Base-by-base conservation (phyloP, 176 grass and related monocot species). In the Ananas comosus region DNA sequence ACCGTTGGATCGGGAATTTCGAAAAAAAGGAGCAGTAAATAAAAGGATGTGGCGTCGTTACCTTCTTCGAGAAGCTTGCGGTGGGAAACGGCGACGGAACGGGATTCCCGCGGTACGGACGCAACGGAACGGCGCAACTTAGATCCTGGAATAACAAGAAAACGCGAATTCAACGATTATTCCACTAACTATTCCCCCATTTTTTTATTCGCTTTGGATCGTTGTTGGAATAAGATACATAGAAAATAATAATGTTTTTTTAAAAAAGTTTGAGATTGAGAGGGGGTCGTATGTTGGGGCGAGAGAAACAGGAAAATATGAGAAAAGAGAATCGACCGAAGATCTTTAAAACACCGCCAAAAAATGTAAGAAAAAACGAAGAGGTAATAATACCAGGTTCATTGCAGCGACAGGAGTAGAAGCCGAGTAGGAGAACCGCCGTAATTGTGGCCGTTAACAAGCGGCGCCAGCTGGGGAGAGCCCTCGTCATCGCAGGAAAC, bases 41-140 rank as follows among this genome's bases (percentile, higher is more conserved):
- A 61, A 22, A 22, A 10, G 25, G 24, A 47, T 16, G 17, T 48
- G 27, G 10, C 9, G 28, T 67, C 33, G 16, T 13, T 67, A 67
- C 65, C 65, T 67, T 67, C 29, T 19, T 19, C 27, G 9, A 67
- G 65, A 67, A 67, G 65, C 65, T 67, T 67, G 27, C 33, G 65
- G 33, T 10, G 16, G 8, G 33, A 48, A 49, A 11, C 65, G 28
- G 27, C 13, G 33, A 67, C 65, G 65, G 65, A 67, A 49, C 28
- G 29, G 65, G 25, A 18, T 49, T 49, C 14, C 4, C 3, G 65
- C 9, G 13, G 48, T 49, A 67, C n/a, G 6, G 28, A 33, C 13
- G 28, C 25, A 10, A 10, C 7, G 33, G 48, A 47, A 10, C 33
- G 64, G 13, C 7, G 64, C 7, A 9, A 14, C 18, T 49, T 1